These are phyloP conservation scores for Cucurbita moschata DNA, from an alignment of 306 rosid species.

Conservation along the genomic window DNA sequence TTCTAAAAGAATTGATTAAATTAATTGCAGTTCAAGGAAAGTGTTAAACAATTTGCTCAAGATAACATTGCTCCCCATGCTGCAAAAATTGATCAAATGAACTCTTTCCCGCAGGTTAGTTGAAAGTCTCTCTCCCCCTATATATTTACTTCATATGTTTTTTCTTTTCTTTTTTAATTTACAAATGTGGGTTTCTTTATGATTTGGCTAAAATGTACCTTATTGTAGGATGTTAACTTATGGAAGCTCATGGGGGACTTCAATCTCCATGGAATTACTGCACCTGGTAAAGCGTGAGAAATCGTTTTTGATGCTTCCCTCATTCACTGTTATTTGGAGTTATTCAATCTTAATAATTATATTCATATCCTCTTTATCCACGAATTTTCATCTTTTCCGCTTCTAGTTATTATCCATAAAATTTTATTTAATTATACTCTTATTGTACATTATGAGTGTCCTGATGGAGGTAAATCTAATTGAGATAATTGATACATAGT, in stretches of 20 bases:
- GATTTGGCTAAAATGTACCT: constrained; percentile 9
- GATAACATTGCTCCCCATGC: constrained; percentile 83
- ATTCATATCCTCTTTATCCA: not conserved
- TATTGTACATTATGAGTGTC: not conserved
- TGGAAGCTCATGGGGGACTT: constrained; percentile 94
- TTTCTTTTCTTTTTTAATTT: not conserved
- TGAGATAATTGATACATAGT: not conserved
- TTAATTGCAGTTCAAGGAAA: constrained; percentile 68
- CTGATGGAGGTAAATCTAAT: not conserved
- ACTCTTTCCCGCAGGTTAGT: constrained; percentile 48
- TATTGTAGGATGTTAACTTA: constrained; percentile 65
- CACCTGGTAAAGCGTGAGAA: constrained; percentile 49
- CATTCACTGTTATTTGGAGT: not conserved
- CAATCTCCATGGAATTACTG: constrained; percentile 85
- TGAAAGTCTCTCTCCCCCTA: not conserved
- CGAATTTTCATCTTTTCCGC: not conserved
- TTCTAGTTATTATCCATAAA: not conserved
- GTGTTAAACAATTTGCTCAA: constrained; percentile 69
- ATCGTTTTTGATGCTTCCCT: not conserved
- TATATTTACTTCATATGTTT: not conserved
- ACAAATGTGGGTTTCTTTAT: not conserved
- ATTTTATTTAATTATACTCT: not conserved
- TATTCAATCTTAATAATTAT: not conserved
- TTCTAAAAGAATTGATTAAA: not conserved
- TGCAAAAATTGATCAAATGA: constrained; percentile 62